Percentiles rank a stretch among this genome's conserved stretches.
phyloP scores from a whole-genome alignment of 164 flowering plant species.

The Paratinospora sagittata region DNA sequence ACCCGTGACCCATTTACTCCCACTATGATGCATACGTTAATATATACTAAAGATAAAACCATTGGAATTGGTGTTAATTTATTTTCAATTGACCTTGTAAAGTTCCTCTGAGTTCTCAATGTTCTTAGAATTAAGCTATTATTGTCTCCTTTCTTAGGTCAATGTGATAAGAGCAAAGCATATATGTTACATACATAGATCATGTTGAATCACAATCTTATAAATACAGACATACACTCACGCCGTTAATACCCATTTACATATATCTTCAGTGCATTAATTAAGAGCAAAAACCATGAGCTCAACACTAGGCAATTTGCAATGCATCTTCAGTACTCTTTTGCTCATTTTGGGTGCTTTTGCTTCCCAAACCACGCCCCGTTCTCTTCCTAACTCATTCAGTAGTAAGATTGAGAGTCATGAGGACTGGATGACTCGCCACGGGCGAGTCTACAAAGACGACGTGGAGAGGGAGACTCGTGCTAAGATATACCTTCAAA shows the following conservation, averaged over 20 bases:
- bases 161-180: no score
- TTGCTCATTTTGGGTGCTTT: constrained; percentile 1
- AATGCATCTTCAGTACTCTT: not conserved
- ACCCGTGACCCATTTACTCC: no score
- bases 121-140: no score
- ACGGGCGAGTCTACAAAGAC: constrained; percentile 11
- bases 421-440: constrained; percentile 15
- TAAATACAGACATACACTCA: not conserved
- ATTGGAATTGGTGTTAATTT: no score
- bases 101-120: no score
- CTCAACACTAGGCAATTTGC: not conserved
- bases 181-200: no score
- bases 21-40: no score
- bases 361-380: constrained; percentile 14
- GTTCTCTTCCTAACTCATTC: not conserved
- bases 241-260: not conserved
- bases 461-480: constrained; percentile 9
- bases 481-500: constrained; percentile 10
- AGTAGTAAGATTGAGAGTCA: constrained; percentile 2
- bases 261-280: no score
- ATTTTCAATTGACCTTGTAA: no score
- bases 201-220: no score
- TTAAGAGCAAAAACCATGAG: not conserved
- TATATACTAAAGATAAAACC: no score
- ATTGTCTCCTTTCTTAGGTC: no score